These are phyloP conservation scores for Hypseocharis bilobata DNA, from an alignment of 441 rosid genomes.

Conservation along the genomic window DNA sequence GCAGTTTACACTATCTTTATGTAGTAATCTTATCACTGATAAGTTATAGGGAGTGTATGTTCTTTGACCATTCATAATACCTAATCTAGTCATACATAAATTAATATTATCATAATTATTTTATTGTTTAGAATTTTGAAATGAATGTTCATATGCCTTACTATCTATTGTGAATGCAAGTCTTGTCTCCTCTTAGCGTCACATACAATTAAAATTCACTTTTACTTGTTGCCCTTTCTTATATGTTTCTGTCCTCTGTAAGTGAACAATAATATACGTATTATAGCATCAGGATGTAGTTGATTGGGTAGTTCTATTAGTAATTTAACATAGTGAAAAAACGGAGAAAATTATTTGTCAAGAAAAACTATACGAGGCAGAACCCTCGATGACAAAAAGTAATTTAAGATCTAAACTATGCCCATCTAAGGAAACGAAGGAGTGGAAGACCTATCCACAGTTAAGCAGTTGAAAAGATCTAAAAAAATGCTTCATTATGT, in stretches of 20 bases:
- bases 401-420: background rate
- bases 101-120: no score
- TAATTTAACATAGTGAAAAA: background rate
- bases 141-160: no score
- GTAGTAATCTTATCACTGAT: background rate
- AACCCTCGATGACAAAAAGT: background rate
- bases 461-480: background rate
- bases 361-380: background rate
- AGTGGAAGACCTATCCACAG: background rate
- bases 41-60: background rate
- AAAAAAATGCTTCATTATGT: no score
- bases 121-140: no score
- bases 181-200: no score
- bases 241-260: no score
- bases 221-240: no score
- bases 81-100: background rate
- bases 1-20: background rate
- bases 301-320: background rate
- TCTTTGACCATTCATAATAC: background rate
- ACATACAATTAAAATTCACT: no score
- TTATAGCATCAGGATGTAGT: no score
- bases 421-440: background rate
- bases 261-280: no score
- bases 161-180: no score
- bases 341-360: background rate